Conservation (phyloP, 345 rosid genomes). For the Sisymbrium irio region DNA sequence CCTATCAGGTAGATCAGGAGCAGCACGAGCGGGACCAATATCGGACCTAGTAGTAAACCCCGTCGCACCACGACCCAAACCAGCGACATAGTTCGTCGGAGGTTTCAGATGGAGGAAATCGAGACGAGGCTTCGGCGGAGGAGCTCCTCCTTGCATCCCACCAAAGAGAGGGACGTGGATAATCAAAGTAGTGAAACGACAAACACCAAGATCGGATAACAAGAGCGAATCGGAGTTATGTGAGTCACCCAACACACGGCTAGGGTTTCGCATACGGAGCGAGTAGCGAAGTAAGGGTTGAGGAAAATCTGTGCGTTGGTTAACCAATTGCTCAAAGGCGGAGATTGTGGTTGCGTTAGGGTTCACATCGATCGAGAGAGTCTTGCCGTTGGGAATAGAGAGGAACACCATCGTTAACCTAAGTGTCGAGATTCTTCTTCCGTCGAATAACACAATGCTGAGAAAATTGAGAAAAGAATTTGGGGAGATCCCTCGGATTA, state of each 20-base stretch:
- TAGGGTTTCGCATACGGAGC: slow-evolving; percentile 29
- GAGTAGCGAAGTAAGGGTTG: slow-evolving; percentile 40
- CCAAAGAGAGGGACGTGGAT: slow-evolving; percentile 83
- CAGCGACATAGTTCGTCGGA: slow-evolving; percentile 87
- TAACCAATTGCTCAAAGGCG: slow-evolving; percentile 47
- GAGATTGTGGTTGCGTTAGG: slow-evolving; percentile 55
- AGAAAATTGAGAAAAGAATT: neutral
- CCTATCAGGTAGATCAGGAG: slow-evolving; percentile 85
- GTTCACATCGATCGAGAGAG: slow-evolving; percentile 44
- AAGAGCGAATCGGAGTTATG: slow-evolving; percentile 30
- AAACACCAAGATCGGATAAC: slow-evolving; percentile 52
- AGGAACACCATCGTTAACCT: slow-evolving; percentile 51
- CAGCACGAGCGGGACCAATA: slow-evolving; percentile 94
- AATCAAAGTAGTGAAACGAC: slow-evolving; percentile 47
- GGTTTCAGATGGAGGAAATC: slow-evolving; percentile 88
- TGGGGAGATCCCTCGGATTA: neutral
- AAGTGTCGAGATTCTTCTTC: neutral
- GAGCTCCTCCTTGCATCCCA: slow-evolving; percentile 44
- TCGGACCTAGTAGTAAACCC: slow-evolving; percentile 97
- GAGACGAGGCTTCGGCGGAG: slow-evolving; percentile 73
- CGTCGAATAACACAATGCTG: neutral
- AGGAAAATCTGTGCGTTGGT: slow-evolving; percentile 45
- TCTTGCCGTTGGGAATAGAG: slow-evolving; percentile 48
- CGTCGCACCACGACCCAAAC: slow-evolving; percentile 94
- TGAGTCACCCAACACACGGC: neutral